Conservation (phyloP, 352 stramenopile species). For the Globisporangium megalacanthum region DNA sequence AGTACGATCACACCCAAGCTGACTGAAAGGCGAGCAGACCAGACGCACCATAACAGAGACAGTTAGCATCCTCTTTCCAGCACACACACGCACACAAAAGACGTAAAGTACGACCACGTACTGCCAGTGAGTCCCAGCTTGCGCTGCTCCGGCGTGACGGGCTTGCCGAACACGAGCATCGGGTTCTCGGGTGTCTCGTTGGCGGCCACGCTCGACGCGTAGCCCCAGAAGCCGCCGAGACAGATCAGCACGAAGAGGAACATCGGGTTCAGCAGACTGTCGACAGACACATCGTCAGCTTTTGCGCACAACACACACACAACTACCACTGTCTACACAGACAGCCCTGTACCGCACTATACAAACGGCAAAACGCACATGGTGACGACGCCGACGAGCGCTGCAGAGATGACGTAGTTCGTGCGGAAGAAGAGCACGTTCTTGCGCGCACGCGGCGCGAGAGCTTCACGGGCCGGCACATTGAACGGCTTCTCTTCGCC, state of each 20-base stretch:
- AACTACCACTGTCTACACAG: too few relatives aligned
- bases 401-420: conserved; percentile 78
- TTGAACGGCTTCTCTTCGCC: conserved; percentile 86
- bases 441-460: conserved; percentile 60
- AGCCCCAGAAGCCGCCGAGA: conserved; percentile 74
- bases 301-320: too few relatives aligned
- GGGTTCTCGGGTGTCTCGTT: conserved; percentile 69
- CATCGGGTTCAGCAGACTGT: conserved; percentile 76
- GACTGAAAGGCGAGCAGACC: conserved; percentile 27
- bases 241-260: conserved; percentile 87
- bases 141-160: conserved; percentile 67
- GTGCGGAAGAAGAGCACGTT: conserved; percentile 82
- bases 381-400: conserved; percentile 72
- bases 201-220: conserved; percentile 61
- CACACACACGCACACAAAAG: background rate
- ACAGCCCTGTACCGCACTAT: background rate
- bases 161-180: conserved; percentile 66
- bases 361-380: conserved; percentile 38
- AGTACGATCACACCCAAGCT: conserved; percentile 71
- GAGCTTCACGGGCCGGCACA: conserved; percentile 54
- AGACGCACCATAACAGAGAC: background rate
- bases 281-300: background rate
- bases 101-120: conserved; percentile 19
- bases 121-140: conserved; percentile 73
- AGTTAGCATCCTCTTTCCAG: background rate